Percentiles rank a stretch among this genome's conserved stretches.
Evolutionary conservation across 1,284 basidiomycete genomes (phyloP).

Genomic region (Naganishia sp.): DNA sequence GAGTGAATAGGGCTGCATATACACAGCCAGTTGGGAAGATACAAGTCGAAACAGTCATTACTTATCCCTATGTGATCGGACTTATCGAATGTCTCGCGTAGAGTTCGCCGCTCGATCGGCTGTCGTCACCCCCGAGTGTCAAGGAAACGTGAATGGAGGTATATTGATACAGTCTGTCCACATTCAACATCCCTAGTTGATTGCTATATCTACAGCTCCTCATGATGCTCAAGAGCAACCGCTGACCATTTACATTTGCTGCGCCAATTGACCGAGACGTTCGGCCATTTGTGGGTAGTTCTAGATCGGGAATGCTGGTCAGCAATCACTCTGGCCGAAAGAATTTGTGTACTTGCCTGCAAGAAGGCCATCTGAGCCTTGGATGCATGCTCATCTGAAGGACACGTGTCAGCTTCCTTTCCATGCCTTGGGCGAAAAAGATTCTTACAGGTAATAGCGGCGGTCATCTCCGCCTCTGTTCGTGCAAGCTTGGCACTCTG

Average conservation of each 20-base stretch:
- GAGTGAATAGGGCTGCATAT: no score
- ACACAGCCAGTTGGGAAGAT: background rate
- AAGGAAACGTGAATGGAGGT: background rate
- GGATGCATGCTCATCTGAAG: constrained; percentile 63
- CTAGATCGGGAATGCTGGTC: constrained; percentile 23
- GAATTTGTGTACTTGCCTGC: constrained; percentile 45
- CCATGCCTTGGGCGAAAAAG: constrained; percentile 44
- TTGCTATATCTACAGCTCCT: background rate
- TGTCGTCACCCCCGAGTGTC: background rate
- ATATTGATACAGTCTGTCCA: constrained; percentile 21
- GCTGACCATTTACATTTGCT: constrained; percentile 40
- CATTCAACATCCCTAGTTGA: constrained; percentile 1
- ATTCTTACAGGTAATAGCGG: constrained; percentile 84
- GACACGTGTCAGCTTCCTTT: constrained; percentile 32
- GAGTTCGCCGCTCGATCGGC: background rate
- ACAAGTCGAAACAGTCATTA: background rate
- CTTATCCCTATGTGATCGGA: constrained; percentile 5
- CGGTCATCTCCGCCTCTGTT: constrained; percentile 86
- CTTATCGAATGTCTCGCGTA: constrained; percentile 2
- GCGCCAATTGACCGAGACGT: constrained; percentile 53
- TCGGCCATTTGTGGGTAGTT: constrained; percentile 77
- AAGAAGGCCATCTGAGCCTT: constrained; percentile 77
- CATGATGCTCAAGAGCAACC: background rate
- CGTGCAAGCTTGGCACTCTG: constrained; percentile 81
- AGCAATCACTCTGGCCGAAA: background rate